Evolutionary conservation across 2,329 filamentous ascomycete species (phyloP).

Genomic region (Fusarium solani-melongenae): DNA sequence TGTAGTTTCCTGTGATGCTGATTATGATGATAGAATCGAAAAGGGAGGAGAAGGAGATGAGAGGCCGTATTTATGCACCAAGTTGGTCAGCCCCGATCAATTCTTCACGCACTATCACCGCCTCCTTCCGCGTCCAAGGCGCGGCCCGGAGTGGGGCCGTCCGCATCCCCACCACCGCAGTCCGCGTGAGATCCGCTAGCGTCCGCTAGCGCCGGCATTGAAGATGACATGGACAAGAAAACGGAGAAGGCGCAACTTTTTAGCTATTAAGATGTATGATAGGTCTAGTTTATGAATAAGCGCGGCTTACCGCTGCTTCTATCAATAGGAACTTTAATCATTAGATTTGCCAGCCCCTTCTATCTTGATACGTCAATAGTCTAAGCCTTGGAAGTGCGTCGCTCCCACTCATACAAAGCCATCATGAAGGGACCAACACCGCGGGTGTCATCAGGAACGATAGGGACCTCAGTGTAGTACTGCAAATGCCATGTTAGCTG

Average conservation of each 20-base stretch:
- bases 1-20: neutral
- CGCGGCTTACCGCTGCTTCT: neutral
- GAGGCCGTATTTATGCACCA: neutral
- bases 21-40: neutral
- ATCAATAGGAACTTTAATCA: neutral
- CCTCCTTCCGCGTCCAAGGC: neutral
- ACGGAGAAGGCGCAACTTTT: neutral
- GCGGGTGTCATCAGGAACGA: conserved; percentile 44
- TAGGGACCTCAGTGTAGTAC: conserved; percentile 44
- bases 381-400: conserved; percentile 12
- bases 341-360: neutral
- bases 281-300: neutral
- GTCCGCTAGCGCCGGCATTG: neutral
- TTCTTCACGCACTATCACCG: neutral
- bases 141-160: neutral
- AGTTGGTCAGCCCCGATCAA: neutral
- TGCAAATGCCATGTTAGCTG: neutral
- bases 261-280: neutral
- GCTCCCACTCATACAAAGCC: conserved; percentile 45
- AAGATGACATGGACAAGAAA: neutral
- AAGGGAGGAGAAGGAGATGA: neutral
- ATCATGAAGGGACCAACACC: conserved; percentile 46
- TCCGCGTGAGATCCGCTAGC: neutral
- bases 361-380: neutral
- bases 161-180: neutral